These are phyloP conservation scores for Candida hungchunana DNA, from an alignment of 805 yeast species.

Conservation along the genomic window DNA sequence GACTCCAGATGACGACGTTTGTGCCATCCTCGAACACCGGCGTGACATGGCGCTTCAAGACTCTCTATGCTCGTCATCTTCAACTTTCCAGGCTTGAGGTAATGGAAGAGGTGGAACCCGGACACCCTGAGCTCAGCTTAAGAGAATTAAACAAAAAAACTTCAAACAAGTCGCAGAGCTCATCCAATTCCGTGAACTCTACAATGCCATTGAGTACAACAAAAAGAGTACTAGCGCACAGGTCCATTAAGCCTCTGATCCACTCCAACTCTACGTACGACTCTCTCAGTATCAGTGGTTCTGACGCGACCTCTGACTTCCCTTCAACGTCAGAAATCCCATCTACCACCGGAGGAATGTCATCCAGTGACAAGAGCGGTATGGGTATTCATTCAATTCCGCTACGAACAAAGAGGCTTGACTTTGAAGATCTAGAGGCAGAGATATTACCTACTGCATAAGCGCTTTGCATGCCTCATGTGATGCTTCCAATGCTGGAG, in stretches of 20 bases:
- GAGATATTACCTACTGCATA: constrained; percentile 11
- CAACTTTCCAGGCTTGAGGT: constrained; percentile 11
- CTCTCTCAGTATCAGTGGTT: background rate
- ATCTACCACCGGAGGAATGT: background rate
- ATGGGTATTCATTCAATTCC: constrained; percentile 1
- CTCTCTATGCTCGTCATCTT: constrained; percentile 19
- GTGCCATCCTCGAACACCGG: constrained; percentile 10
- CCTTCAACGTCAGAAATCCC: background rate
- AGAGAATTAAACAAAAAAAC: constrained; percentile 1
- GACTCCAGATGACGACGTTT: too few species aligned
- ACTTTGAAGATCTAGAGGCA: constrained; percentile 4
- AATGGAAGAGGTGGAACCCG: constrained; percentile 13
- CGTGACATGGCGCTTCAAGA: constrained; percentile 22
- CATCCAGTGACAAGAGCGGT: background rate
- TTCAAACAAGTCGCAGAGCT: constrained; percentile 1
- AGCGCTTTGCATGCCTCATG: too few species aligned
- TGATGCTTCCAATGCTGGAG: too few species aligned
- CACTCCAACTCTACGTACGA: background rate
- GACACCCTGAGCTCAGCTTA: constrained; percentile 11
- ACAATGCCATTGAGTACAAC: too few species aligned
- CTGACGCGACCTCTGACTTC: background rate
- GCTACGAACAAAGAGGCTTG: constrained; percentile 5
- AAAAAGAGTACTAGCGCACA: background rate
- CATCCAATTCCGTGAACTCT: background rate
- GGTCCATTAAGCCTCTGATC: constrained; percentile 1